Conservation (phyloP, 306 rosid species). For the Cicer yamashitae region DNA sequence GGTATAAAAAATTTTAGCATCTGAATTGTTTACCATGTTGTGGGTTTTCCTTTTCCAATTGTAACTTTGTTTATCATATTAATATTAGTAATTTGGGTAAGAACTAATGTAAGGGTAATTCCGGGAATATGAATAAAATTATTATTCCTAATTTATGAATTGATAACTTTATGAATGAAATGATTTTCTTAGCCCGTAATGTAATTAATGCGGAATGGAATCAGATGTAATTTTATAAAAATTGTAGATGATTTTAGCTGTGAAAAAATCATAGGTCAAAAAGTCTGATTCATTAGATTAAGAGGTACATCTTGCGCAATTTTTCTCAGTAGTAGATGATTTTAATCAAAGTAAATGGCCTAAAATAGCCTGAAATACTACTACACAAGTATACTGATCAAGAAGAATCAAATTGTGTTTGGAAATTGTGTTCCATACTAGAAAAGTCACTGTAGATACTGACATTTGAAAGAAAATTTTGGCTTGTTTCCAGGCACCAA, state of each 20-base stretch:
- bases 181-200: slow-evolving; percentile 4
- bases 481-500: slow-evolving; percentile 7
- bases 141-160: background rate
- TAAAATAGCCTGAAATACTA: background rate
- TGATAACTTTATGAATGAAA: slow-evolving; percentile 1
- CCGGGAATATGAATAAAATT: slow-evolving; percentile 10
- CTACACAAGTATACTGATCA: too few species aligned
- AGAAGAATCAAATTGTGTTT: too few species aligned
- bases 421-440: slow-evolving; percentile 2
- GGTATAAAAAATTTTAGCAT: slow-evolving; percentile 36
- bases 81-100: background rate
- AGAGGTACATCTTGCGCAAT: background rate
- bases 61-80: slow-evolving; percentile 15
- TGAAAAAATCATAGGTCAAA: background rate
- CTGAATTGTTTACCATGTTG: slow-evolving; percentile 41
- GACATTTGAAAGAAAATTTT: slow-evolving; percentile 3
- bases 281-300: background rate
- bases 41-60: slow-evolving; percentile 42
- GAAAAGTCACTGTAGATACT: background rate
- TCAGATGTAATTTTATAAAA: background rate
- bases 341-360: background rate
- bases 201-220: slow-evolving; percentile 9
- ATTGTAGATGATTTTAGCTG: too few species aligned
- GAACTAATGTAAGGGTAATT: slow-evolving; percentile 33
- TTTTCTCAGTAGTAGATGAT: background rate